A percentile compares a stretch with the other conserved stretches of the same genome.
Evolutionary conservation across 177 flowering plant species (phyloP).

Genomic region (Vitis hybrid): DNA sequence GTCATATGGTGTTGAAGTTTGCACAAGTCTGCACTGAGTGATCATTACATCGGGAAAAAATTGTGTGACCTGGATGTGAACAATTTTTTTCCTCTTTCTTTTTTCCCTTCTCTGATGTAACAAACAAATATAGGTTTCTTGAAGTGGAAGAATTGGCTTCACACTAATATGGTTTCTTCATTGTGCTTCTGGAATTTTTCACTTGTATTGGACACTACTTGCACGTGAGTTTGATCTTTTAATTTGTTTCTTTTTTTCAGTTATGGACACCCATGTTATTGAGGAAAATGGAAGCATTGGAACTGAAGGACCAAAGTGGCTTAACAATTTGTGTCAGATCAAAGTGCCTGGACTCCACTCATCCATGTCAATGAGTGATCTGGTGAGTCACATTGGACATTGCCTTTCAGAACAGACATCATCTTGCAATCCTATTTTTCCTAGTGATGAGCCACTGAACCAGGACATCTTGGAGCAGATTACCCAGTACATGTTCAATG

Average conservation of each 20-base stretch:
- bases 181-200: too few relatives aligned
- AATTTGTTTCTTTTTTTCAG: conserved; percentile 1
- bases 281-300: conserved; percentile 13
- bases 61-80: too few relatives aligned
- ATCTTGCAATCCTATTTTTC: conserved; percentile 32
- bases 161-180: too few relatives aligned
- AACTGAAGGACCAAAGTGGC: not conserved
- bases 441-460: conserved; percentile 8
- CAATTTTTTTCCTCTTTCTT: too few relatives aligned
- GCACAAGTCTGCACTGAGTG: too few relatives aligned
- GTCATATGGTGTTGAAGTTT: too few relatives aligned
- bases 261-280: conserved; percentile 18
- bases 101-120: too few relatives aligned
- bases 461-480: conserved; percentile 59
- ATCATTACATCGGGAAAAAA: too few relatives aligned
- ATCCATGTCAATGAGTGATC: conserved; percentile 77
- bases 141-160: too few relatives aligned
- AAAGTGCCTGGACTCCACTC: conserved; percentile 56
- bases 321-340: conserved; percentile 42
- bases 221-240: not conserved
- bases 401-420: conserved; percentile 62
- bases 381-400: conserved; percentile 66
- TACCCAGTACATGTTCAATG: conserved; percentile 58
- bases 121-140: too few relatives aligned
- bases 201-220: not conserved